Evolutionary conservation across 768 basidiomycete genomes (phyloP).

Genomic region (Panus rudis): DNA sequence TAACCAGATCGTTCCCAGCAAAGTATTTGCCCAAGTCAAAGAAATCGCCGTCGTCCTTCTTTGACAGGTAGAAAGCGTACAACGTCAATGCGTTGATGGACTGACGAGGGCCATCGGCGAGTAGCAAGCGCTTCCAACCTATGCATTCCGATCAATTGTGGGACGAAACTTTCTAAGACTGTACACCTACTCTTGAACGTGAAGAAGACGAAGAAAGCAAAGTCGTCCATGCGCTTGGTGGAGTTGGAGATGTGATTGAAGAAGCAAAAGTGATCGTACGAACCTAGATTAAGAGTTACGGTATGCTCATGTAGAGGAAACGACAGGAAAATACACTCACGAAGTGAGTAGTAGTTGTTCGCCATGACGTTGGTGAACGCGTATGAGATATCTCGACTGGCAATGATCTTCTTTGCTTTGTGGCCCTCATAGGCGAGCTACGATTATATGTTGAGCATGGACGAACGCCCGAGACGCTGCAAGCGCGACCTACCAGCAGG

Average conservation of each 20-base stretch:
- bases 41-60: constrained; percentile 44
- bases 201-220: constrained; percentile 99
- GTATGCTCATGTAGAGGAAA: background rate
- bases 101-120: constrained; percentile 96
- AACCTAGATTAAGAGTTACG: constrained; percentile 43
- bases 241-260: constrained; percentile 95
- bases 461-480: background rate
- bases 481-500: constrained; percentile 58
- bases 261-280: constrained; percentile 97
- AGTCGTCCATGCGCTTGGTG: constrained; percentile 93
- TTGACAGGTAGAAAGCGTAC: constrained; percentile 78
- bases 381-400: constrained; percentile 93
- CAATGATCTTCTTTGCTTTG: constrained; percentile 91
- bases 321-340: constrained; percentile 38
- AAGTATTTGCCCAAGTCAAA: constrained; percentile 79
- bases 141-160: background rate
- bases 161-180: background rate
- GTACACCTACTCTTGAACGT: constrained; percentile 87
- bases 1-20: constrained; percentile 54
- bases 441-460: background rate
- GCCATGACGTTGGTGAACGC: constrained; percentile 98
- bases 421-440: constrained; percentile 88
- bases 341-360: constrained; percentile 92
- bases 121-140: constrained; percentile 84
- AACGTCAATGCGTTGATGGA: constrained; percentile 96